phyloP scores from a whole-genome alignment of 495 filamentous ascomycete genomes.

The Cercophora samala region DNA sequence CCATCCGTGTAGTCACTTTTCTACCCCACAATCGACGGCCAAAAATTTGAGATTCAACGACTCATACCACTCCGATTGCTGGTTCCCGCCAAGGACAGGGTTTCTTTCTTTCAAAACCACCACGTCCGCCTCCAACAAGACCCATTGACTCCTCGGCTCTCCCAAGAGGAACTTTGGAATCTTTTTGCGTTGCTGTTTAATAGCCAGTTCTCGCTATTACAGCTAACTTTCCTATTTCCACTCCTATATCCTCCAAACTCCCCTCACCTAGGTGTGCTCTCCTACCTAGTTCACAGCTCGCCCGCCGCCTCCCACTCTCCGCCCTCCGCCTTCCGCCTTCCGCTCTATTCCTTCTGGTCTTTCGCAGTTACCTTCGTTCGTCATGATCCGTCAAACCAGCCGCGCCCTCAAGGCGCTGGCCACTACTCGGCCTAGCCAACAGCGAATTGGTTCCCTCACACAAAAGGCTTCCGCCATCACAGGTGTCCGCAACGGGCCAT shows the following conservation, averaged over 20 bases:
- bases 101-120: slow-evolving; percentile 21
- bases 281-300: not conserved
- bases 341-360: not conserved
- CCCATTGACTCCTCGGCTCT: slow-evolving; percentile 23
- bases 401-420: slow-evolving; percentile 44
- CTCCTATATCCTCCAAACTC: not conserved
- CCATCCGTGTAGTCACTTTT: slow-evolving; percentile 1
- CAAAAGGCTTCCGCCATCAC: slow-evolving; percentile 28
- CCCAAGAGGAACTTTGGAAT: slow-evolving; percentile 19
- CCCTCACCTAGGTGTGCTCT: not conserved
- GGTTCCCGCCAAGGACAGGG: slow-evolving; percentile 19
- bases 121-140: slow-evolving; percentile 8
- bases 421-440: slow-evolving; percentile 34
- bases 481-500: slow-evolving; percentile 28
- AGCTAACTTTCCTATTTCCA: slow-evolving; percentile 17
- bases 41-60: slow-evolving; percentile 23
- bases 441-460: slow-evolving; percentile 29
- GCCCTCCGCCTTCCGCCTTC: slow-evolving; percentile 9
- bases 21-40: slow-evolving; percentile 35
- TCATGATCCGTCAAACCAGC: slow-evolving; percentile 45
- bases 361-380: slow-evolving; percentile 4
- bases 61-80: slow-evolving; percentile 23
- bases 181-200: slow-evolving; percentile 13
- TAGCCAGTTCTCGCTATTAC: slow-evolving; percentile 18
- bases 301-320: slow-evolving; percentile 15